A percentile compares a stretch with the other conserved stretches of the same genome.
phyloP scores from a whole-genome alignment of 305 asterid genomes.

The Solanum hybrid region DNA sequence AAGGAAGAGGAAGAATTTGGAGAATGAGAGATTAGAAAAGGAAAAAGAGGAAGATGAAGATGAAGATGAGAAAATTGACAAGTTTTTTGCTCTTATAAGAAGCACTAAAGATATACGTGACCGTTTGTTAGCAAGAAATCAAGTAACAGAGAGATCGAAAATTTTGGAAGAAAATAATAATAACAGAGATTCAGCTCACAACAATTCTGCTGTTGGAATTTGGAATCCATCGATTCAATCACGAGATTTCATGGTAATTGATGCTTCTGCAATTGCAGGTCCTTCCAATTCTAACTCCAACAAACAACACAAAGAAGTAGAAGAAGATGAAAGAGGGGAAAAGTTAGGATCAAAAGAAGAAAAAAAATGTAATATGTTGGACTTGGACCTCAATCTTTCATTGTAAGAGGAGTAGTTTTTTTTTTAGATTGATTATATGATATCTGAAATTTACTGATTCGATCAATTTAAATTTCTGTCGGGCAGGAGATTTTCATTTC shows the following conservation, averaged over 20 bases:
- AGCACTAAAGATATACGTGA: conserved; percentile 18
- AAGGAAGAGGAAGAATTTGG: conserved; percentile 8
- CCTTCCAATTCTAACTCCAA: conserved; percentile 1
- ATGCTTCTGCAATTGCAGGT: background rate
- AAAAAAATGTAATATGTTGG: background rate
- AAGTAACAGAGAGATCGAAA: background rate
- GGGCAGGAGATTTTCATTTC: too few relatives aligned
- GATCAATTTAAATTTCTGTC: too few relatives aligned
- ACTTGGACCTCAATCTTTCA: conserved; percentile 35
- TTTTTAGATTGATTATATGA: background rate
- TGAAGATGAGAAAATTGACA: conserved; percentile 25
- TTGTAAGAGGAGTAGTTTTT: background rate
- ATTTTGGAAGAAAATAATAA: background rate
- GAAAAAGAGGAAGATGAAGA: conserved; percentile 15
- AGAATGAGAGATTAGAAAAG: conserved; percentile 12
- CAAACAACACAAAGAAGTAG: background rate
- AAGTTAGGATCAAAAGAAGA: background rate
- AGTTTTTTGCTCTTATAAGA: conserved; percentile 19
- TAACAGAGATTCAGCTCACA: background rate
- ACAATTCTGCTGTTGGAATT: background rate
- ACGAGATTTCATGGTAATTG: conserved; percentile 18
- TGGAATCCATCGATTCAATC: conserved; percentile 11
- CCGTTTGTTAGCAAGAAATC: conserved; percentile 5
- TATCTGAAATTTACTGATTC: background rate
- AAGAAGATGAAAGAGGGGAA: background rate